Base-by-base conservation (phyloP, 1,139 yeast species). In the Scheffersomyces stambukii region DNA sequence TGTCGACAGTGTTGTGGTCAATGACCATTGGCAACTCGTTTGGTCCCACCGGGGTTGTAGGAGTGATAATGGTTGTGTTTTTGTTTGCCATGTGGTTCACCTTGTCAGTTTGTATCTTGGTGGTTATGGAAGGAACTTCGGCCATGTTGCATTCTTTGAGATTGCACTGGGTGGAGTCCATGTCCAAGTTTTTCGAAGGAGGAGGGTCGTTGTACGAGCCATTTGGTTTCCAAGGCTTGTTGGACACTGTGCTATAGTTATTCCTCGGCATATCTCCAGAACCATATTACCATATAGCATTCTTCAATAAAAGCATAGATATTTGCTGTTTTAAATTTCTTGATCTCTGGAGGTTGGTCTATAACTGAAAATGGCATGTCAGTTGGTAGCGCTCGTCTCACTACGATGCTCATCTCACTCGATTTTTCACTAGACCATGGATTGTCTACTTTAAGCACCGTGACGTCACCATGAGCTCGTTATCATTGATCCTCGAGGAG, bases 141-240 rank as follows among this genome's bases (percentile, higher is more conserved):
- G 93, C 93, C 24, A 82, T 82, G 93, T 69, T 82, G 53, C 93
- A 82, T 54, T 77, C 89, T 16, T 70, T 82, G 52, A 77, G 93
- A 67, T 69, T 82, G 51, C 93, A 82, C 52, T 82, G 93, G 93
- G 93, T 82, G 33, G 93, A 82, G 54, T 75, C 88, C 21, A 82
- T 82, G 93, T 79, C 88, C 36, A 82, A 82, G 59, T 82, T 76
- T 56, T 82, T 82, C 43, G 89, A 79, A 52, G 93, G 93, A 58
- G 91, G 81, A 48, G 93, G 93, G 44, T 58, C 71, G 33, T 69
- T 78, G 13, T 82, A 78, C 49, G 75, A 70, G 38, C 91, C 93
- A 17, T 82, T 80, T 46, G 72, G 77, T 1, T 81, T 81, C 44
- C 49, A 52, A 25, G 52, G 52, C 28, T 57, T 64, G 35, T 54